These are phyloP conservation scores for Anisodus acutangulus DNA, from an alignment of 257 asterid species.

Conservation along the genomic window DNA sequence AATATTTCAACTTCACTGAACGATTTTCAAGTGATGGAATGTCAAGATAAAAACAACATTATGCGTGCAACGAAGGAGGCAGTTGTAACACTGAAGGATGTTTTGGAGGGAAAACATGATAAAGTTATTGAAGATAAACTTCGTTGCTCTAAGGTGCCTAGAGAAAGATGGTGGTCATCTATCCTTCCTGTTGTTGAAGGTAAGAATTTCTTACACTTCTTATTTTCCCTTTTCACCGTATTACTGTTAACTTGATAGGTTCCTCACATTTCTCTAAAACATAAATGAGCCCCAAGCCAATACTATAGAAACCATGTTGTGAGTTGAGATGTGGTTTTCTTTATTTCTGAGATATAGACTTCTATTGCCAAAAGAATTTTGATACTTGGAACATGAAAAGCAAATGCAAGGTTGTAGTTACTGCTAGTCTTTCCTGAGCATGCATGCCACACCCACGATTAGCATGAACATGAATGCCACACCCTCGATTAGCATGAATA, in stretches of 20 bases:
- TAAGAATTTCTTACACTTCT: constrained; percentile 30
- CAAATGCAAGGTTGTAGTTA: background rate
- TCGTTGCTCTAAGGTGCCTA: constrained; percentile 52
- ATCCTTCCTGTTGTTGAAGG: constrained; percentile 71
- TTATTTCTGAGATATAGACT: background rate
- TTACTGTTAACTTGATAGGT: background rate
- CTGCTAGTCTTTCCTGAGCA: background rate
- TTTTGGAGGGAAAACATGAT: constrained; percentile 62
- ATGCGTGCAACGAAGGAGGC: constrained; percentile 62
- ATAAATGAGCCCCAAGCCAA: background rate
- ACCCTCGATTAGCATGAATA: background rate
- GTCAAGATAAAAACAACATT: constrained; percentile 42
- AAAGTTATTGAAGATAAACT: constrained; percentile 61
- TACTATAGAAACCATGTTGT: background rate
- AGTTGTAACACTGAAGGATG: constrained; percentile 56
- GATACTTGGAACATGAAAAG: background rate
- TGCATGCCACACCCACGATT: background rate
- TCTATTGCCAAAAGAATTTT: background rate
- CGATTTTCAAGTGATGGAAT: constrained; percentile 47
- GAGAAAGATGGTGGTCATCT: constrained; percentile 69
- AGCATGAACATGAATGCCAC: background rate
- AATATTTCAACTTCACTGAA: constrained; percentile 51
- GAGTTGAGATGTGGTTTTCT: constrained; percentile 10
- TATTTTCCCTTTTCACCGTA: background rate
- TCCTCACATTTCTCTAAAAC: background rate